Evolutionary conservation across 352 stramenopile species (phyloP).

Genomic region (Peronospora belbahrii): DNA sequence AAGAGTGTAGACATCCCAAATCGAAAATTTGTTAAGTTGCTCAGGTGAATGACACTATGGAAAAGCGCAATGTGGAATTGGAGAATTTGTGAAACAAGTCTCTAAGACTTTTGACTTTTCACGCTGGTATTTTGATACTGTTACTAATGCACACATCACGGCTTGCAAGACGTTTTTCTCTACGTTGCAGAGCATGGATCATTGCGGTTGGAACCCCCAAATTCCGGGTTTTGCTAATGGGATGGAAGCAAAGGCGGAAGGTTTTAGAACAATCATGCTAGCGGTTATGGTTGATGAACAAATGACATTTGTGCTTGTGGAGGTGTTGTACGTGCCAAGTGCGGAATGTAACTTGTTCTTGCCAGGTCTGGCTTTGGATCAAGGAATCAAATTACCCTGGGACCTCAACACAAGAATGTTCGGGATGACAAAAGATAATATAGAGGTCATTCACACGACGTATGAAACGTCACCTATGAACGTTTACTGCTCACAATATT

Average conservation of each 20-base stretch:
- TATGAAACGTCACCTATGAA: no score
- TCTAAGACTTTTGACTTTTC: no score
- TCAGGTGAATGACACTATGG: no score
- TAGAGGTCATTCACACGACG: conserved; percentile 7
- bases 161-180: neutral
- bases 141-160: neutral
- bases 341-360: conserved; percentile 8
- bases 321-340: conserved; percentile 2
- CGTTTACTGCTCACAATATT: no score
- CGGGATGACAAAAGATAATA: conserved; percentile 1
- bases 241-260: no score
- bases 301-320: no score
- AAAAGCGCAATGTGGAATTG: neutral
- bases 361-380: neutral
- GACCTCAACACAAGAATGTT: neutral
- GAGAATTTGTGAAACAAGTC: neutral
- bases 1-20: no score
- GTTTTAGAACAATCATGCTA: no score
- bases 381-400: conserved; percentile 4
- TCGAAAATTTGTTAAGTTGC: no score
- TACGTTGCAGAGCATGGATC: neutral
- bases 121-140: conserved; percentile 1
- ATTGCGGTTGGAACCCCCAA: neutral
- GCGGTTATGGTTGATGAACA: no score
- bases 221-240: no score